Conservation (phyloP, 805 yeast species). For the Kodamaea restingae region DNA sequence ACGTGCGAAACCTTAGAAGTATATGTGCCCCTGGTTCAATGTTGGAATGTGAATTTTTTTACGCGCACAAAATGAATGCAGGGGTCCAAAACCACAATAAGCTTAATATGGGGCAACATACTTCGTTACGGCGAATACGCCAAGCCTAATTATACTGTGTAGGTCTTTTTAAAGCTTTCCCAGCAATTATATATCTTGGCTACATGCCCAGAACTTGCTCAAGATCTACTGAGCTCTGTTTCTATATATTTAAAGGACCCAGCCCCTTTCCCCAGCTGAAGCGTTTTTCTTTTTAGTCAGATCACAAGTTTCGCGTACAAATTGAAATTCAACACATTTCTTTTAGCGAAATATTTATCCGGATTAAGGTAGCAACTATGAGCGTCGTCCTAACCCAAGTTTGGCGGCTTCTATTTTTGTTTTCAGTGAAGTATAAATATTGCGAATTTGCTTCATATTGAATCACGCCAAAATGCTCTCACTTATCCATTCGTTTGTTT, state of each 20-base stretch:
- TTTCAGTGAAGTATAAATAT: constrained; percentile 3
- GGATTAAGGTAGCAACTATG: background rate
- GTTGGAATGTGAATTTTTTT: background rate
- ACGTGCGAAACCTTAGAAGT: no score
- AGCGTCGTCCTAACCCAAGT: background rate
- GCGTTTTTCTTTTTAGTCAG: background rate
- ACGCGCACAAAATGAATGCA: constrained; percentile 1
- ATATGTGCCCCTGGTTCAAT: background rate
- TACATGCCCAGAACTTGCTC: no score
- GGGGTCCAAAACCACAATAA: constrained; percentile 2
- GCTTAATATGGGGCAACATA: background rate
- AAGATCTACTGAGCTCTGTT: no score
- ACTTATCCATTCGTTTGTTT: constrained; percentile 10
- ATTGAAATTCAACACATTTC: background rate
- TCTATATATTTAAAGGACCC: no score
- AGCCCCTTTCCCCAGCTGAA: no score
- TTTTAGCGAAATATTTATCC: background rate
- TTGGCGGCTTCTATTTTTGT: constrained; percentile 6
- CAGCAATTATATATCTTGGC: no score
- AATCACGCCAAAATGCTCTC: constrained; percentile 3
- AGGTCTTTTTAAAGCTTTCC: no score
- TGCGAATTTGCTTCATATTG: background rate
- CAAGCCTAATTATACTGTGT: background rate
- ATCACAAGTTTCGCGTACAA: no score
- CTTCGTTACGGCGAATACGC: background rate